Base-by-base conservation (phyloP, 805 yeast species). In the Saccharomycopsis babjevae region DNA sequence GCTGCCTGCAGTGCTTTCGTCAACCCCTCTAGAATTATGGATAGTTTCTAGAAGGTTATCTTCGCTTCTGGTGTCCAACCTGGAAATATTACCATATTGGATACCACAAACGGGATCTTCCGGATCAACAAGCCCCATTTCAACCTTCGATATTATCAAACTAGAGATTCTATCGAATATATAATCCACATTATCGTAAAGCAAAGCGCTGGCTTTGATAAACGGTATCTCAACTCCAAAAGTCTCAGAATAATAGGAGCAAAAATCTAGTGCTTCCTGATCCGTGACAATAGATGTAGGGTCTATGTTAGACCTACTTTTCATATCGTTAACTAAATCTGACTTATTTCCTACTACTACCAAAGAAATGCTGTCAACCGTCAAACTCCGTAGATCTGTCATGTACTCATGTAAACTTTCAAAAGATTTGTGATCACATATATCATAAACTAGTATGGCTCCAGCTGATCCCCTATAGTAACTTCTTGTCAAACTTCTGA, bases 1-100 rank as follows among this genome's bases (percentile, higher is more conserved):
- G 67, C 73, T 25, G 61, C 67, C n/a, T 8, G 50, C 61, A 39
- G 20, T 38, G 8, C 18, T 54, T 8, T 36, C 39, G 11, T 42
- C 28, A 4, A 30, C 55, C 15, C 70, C 73, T 16, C 38, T 43
- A 18, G 25, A 32, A n/a, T 39, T 39, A 22, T 36, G 8, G 70
- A 68, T 56, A 65, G 66, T 40, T 64, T 61, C 38, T 64, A 64
- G 5, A 69, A 65, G 42, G 57, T 62, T 15, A 63, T 62, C 39
- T 18, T 50, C 58, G 34, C 57, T 68, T 64, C 63, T 74, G 70
- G 22, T 76, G 57, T 73, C 76, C 75, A 76, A 71, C 18, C 68
- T 67, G 3, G 77, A 74, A 16, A 73, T 66, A 57, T 77, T 79
- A n/a, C 83, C 83, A 61, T 78, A 79, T 62, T 80, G 83, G 1